Base-by-base conservation (phyloP, 352 stramenopile genomes). In the Poterioochromonas sp. region DNA sequence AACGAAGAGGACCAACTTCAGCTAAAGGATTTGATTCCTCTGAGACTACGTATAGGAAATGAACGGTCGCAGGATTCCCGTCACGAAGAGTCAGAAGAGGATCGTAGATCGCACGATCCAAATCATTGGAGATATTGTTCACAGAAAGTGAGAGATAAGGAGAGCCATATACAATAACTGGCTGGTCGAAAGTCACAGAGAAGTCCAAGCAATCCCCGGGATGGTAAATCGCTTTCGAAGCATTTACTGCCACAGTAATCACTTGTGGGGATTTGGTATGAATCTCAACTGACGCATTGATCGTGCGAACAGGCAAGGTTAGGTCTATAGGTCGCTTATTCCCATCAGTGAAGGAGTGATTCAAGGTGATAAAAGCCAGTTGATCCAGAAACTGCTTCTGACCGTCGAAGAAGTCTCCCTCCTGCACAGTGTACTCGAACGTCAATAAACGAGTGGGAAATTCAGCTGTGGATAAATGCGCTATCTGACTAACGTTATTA, bases 401-500 rank as follows among this genome's bases (percentile, higher is more conserved):
- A 29, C 11, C 8, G 29, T 44, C 5, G n/a, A 8, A 26, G n/a
- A 39, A 60, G 18, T 58, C 40, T 22, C 73, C 73, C 44, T 15
- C 54, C 22, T 74, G 5, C 8, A 79, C n/a, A 8, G 26, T 34
- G 34, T 78, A 79, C 34, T 12, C 29, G 47, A 79, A 78, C n/a
- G n/a, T n/a, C n/a, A n/a, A n/a, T n/a, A n/a, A n/a, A n/a, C n/a
- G n/a, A n/a, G n/a, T n/a, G n/a, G n/a, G n/a, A n/a, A n/a, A n/a
- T n/a, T n/a, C n/a, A n/a, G n/a, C n/a, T n/a, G n/a, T n/a, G n/a
- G n/a, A n/a, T n/a, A n/a, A n/a, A n/a, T n/a, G n/a, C n/a, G n/a
- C n/a, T n/a, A n/a, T n/a, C n/a, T n/a, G n/a, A n/a, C n/a, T n/a
- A n/a, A n/a, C n/a, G n/a, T n/a, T n/a, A n/a, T n/a, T n/a, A n/a